Percentiles rank a stretch among this genome's conserved stretches.
These are phyloP conservation scores for Spiraea crenata DNA, from an alignment of 331 rosid species.

Conservation along the genomic window DNA sequence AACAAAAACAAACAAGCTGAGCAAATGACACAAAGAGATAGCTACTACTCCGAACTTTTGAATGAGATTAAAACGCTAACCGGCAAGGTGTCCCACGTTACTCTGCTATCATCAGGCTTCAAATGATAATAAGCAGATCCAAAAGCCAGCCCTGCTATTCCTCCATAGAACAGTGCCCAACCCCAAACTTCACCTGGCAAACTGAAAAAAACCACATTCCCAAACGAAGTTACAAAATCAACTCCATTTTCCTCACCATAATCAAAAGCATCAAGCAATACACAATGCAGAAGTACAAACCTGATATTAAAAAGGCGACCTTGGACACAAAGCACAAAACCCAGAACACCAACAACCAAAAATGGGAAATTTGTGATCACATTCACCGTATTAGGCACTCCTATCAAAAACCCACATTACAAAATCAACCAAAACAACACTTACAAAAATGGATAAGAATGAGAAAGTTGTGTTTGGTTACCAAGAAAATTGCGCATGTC, in stretches of 20 bases:
- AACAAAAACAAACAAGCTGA: background rate
- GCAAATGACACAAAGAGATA: slow-evolving; percentile 8
- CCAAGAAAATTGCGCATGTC: slow-evolving; percentile 75
- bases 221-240: slow-evolving; percentile 9
- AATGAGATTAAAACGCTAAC: slow-evolving; percentile 33
- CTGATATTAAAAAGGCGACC: slow-evolving; percentile 51
- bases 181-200: slow-evolving; percentile 51
- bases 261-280: background rate
- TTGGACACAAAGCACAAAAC: slow-evolving; percentile 50
- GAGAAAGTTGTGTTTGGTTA: slow-evolving; percentile 19
- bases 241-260: background rate
- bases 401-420: slow-evolving; percentile 41
- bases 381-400: slow-evolving; percentile 66
- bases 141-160: slow-evolving; percentile 32
- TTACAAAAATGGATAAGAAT: background rate
- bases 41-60: background rate
- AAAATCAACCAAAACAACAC: slow-evolving; percentile 8
- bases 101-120: slow-evolving; percentile 32
- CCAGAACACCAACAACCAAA: slow-evolving; percentile 63
- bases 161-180: slow-evolving; percentile 46
- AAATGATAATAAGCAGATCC: slow-evolving; percentile 42
- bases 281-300: slow-evolving; percentile 21
- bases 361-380: slow-evolving; percentile 69
- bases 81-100: slow-evolving; percentile 42
- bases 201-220: slow-evolving; percentile 26